Evolutionary conservation across 768 basidiomycete species (phyloP), one percentile per base, ranked within the genome.

Genomic region (Lentinula sp.): DNA sequence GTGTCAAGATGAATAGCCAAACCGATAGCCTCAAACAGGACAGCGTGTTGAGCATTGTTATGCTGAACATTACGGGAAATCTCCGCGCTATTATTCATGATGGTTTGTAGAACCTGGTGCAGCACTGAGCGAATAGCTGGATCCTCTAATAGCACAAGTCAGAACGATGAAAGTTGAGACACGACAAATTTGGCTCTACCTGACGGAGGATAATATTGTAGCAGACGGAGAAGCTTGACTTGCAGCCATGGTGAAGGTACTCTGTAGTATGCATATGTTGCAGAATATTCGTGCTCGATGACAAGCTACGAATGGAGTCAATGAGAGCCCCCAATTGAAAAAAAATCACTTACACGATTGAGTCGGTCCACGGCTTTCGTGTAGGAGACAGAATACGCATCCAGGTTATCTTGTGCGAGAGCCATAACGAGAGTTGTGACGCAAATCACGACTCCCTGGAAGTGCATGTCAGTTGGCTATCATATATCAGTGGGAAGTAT

Each of bases 161-260:
- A 32, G 32, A 49, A 31, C n/a, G 13, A 34, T 23, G 10, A 18
- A 23, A 5, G n/a, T 8, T 10, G 8, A 9, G 43, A 58, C 53
- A 10, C 18, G 37, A 49, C 1, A 21, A n/a, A 34, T 10, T 15
- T 31, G 71, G 42, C 16, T 84, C 64, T 63, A 95, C 95, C 94
- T 62, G 96, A 88, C 2, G 97, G 93, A 6, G 96, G 88, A 70
- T 98, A 98, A 71, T 97, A 96, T 71, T 98, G 97, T 40, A 99
- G 73, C 15, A 99, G 73, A 23, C 94, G 88, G 13, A 99, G 79
- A 2, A 99, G 82, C 71, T 98, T 97, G 64, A 98, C 93, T 75
- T 98, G 96, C 37, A 98, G 78, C 97, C 96, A 98, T 0, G 96
- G 96, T 23, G 91, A 91, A 21, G 96, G 96, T 2, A 98, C 93